These are phyloP conservation scores for Trichosanthes cucumerina DNA, from an alignment of 306 rosid species.

Conservation along the genomic window DNA sequence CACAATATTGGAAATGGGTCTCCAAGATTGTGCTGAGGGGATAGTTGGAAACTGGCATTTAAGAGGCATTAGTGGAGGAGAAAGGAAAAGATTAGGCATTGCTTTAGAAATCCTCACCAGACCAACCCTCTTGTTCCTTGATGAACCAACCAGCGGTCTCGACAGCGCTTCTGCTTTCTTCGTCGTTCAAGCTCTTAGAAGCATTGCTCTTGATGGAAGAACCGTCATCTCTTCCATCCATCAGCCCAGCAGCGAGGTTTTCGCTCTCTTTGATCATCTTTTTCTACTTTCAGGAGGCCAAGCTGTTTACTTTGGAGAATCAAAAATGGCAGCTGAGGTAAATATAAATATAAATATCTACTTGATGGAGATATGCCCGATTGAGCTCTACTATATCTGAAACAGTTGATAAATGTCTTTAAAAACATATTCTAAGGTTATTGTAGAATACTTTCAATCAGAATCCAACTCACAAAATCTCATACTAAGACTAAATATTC, in stretches of 20 bases:
- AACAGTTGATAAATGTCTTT: neutral
- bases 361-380: neutral
- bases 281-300: conserved; percentile 80
- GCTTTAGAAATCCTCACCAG: conserved; percentile 85
- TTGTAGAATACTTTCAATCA: neutral
- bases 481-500: neutral
- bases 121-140: conserved; percentile 73
- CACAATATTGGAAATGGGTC: conserved; percentile 70
- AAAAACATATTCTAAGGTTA: neutral
- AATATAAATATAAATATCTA: neutral
- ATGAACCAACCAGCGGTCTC: conserved; percentile 89
- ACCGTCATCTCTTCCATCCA: conserved; percentile 82
- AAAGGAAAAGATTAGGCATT: conserved; percentile 80
- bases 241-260: conserved; percentile 93
- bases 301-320: conserved; percentile 63
- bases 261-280: conserved; percentile 87
- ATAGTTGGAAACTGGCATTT: conserved; percentile 77
- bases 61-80: conserved; percentile 91
- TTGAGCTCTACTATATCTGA: neutral
- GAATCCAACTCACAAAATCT: neutral
- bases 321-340: conserved; percentile 68
- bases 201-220: conserved; percentile 64
- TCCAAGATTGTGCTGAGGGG: conserved; percentile 65
- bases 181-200: conserved; percentile 67
- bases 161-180: conserved; percentile 94